Base-by-base conservation (phyloP, 805 yeast species). In the Metschnikowia corniflorae region DNA sequence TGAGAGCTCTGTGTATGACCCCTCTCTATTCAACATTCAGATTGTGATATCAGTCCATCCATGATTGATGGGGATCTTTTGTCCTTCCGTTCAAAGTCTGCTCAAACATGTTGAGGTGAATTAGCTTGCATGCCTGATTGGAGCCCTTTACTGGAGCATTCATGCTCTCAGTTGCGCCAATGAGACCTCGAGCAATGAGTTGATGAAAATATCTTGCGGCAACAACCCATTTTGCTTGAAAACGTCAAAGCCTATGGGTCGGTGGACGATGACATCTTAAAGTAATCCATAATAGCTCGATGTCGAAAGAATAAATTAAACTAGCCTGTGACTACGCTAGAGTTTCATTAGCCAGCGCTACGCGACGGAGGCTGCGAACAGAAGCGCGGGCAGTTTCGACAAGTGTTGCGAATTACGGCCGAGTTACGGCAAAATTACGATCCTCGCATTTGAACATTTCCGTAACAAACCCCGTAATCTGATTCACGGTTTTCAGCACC, bases 41-140 rank as follows among this genome's bases (percentile, higher is more conserved):
- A 55, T 13, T 65, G 43, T 25, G 54, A 40, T 5, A 64, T 54
- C 36, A 64, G 50, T 39, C 51, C 53, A 16, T 39, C 26, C 14
- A 37, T 22, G 19, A 53, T 44, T 24, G 54, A 35, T 5, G 53
- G 47, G 16, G 55, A 50, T 6, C 40, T 35, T 7, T 40, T 33
- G 21, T 42, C 40, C 16, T 45, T 43, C 65, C 63, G 33, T 54
- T 50, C 31, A 68, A 46, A 21, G 68, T 67, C 9, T 55, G 57
- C 39, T 68, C 73, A 51, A 64, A 68, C 72, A 68, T 68, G 45
- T 62, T 56, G 42, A 68, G 51, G 41, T 61, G 62, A 16, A 68
- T 64, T 26, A 62, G 50, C 39, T 60, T 63, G 31, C 62, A 45
- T 7, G 62, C 57, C 18, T 49, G 51, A 37, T 41, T 40, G 9